These are phyloP conservation scores for Kwoniella sp. DNA, from an alignment of 768 basidiomycete genomes.

Conservation along the genomic window DNA sequence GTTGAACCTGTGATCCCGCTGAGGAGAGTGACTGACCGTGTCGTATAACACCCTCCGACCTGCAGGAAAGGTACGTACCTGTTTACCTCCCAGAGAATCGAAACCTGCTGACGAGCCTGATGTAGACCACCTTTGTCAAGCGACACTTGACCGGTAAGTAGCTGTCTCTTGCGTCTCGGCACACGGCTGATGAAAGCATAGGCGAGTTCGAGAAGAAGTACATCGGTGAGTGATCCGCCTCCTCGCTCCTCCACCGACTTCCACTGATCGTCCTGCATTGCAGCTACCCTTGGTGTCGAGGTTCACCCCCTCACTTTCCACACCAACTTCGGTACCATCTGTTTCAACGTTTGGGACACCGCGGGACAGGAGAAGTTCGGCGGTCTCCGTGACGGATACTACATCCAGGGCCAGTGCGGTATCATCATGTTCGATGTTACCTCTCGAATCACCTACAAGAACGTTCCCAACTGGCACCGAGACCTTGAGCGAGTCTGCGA, in stretches of 20 bases:
- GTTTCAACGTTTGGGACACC: slow-evolving; percentile 99
- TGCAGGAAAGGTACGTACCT: slow-evolving; percentile 14
- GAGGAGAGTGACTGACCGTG: too few relatives aligned
- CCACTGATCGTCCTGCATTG: neutral
- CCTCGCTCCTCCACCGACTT: slow-evolving; percentile 2
- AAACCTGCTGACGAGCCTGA: slow-evolving; percentile 11
- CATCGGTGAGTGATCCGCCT: slow-evolving; percentile 63
- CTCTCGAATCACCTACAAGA: slow-evolving; percentile 99
- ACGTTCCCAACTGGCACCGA: slow-evolving; percentile 99
- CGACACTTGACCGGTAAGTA: slow-evolving; percentile 74
- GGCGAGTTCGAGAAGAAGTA: slow-evolving; percentile 99
- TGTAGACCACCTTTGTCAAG: slow-evolving; percentile 97
- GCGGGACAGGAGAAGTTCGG: slow-evolving; percentile 99
- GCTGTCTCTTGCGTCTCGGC: neutral
- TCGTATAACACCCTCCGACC: neutral
- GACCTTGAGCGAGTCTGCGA: slow-evolving; percentile 97
- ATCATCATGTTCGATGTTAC: slow-evolving; percentile 99
- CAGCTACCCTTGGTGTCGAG: slow-evolving; percentile 98
- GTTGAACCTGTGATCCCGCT: too few relatives aligned
- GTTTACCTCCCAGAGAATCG: slow-evolving; percentile 1
- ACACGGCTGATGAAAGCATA: slow-evolving; percentile 5
- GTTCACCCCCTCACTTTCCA: slow-evolving; percentile 93
- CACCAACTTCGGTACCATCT: slow-evolving; percentile 98
- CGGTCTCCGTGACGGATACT: slow-evolving; percentile 82
- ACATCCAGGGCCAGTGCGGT: slow-evolving; percentile 69